A percentile compares a stretch with the other conserved stretches of the same genome.
These are phyloP conservation scores for Pythium scleroteichum DNA, from an alignment of 352 stramenopile genomes.

Conservation along the genomic window DNA sequence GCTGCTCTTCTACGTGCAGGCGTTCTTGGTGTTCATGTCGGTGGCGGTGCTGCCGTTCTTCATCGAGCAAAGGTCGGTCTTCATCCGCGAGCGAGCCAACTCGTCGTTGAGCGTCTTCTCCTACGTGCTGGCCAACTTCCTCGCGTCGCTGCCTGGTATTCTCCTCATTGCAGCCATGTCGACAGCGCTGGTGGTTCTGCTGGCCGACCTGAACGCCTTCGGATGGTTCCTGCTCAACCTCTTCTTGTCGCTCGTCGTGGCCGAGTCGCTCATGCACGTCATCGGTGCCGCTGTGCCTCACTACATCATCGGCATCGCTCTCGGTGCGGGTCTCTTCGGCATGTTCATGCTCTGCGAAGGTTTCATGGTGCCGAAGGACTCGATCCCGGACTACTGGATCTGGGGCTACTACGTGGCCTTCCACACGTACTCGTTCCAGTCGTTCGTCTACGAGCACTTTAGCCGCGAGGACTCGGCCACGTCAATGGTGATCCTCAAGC, in stretches of 20 bases:
- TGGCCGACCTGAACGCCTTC: slow-evolving; percentile 39
- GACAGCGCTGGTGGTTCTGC: slow-evolving; percentile 31
- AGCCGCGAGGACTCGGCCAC: slow-evolving; percentile 1
- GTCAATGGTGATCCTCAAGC: slow-evolving; percentile 25
- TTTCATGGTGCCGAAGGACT: slow-evolving; percentile 54
- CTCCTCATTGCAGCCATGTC: slow-evolving; percentile 55
- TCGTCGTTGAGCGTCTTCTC: slow-evolving; percentile 62
- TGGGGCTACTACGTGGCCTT: slow-evolving; percentile 65
- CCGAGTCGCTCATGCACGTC: slow-evolving; percentile 82
- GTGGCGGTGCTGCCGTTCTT: slow-evolving; percentile 82
- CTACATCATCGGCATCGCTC: slow-evolving; percentile 87
- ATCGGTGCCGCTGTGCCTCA: slow-evolving; percentile 75
- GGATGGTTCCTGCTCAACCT: slow-evolving; percentile 41
- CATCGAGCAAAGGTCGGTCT: slow-evolving; percentile 81
- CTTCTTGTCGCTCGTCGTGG: slow-evolving; percentile 70
- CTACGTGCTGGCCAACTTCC: slow-evolving; percentile 59
- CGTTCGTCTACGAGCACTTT: slow-evolving; percentile 59
- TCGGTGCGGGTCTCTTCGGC: slow-evolving; percentile 77
- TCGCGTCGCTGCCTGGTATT: slow-evolving; percentile 54
- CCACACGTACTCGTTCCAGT: slow-evolving; percentile 57
- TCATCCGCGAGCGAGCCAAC: slow-evolving; percentile 84
- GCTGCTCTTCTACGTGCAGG: slow-evolving; percentile 85
- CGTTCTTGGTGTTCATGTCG: slow-evolving; percentile 91
- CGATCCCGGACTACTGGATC: slow-evolving; percentile 45
- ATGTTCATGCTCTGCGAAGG: slow-evolving; percentile 89